phyloP scores from a whole-genome alignment of 2,329 filamentous ascomycete genomes.

The Hypocreales sp. region DNA sequence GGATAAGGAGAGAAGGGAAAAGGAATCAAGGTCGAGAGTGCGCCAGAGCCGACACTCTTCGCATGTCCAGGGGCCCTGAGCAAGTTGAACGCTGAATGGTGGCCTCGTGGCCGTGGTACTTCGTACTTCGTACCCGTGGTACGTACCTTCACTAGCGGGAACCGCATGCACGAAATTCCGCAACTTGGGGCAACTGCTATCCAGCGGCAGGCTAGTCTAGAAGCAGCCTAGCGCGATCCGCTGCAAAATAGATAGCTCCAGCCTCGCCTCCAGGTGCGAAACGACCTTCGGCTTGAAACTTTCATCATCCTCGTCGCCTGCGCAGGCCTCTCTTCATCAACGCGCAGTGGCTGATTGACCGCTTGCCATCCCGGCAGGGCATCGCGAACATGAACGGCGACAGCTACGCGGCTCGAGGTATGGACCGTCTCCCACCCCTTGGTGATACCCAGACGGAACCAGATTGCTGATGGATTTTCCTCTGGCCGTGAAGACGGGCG shows the following conservation, averaged over 20 bases:
- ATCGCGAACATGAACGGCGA: conserved; percentile 63
- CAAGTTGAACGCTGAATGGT: no score
- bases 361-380: conserved; percentile 4
- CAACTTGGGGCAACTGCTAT: no score
- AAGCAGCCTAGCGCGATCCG: conserved; percentile 11
- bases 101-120: no score
- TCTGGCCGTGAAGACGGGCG: conserved; percentile 26
- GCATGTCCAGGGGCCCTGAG: no score
- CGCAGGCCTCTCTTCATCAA: conserved; percentile 6
- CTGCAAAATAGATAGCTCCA: conserved; percentile 29
- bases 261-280: conserved; percentile 18
- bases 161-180: no score
- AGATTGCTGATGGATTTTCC: no score
- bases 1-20: no score
- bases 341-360: conserved; percentile 4
- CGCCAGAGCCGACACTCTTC: no score
- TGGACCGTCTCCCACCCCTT: conserved; percentile 16
- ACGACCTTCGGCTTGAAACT: conserved; percentile 11
- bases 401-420: conserved; percentile 66
- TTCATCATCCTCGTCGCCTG: conserved; percentile 13
- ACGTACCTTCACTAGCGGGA: no score
- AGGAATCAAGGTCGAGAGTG: no score
- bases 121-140: no score
- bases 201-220: conserved; percentile 9
- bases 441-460: not conserved